Conservation (phyloP, 2,329 filamentous ascomycete genomes). For the Neoscytalidium dimidiatum region DNA sequence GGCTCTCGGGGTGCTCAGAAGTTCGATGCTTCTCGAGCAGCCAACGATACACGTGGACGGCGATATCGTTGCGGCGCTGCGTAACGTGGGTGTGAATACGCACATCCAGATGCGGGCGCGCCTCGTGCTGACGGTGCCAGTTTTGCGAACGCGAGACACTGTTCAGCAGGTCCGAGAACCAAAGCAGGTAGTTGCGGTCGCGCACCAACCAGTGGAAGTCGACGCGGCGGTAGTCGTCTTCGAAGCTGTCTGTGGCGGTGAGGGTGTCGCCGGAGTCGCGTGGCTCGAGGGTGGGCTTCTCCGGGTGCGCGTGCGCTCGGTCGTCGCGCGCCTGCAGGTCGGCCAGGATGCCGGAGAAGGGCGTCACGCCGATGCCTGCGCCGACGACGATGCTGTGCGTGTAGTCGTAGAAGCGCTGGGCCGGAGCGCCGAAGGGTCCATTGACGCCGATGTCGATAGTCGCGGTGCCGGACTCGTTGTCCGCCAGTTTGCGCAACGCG, state of each 20-base stretch:
- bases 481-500: conserved; percentile 48
- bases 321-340: conserved; percentile 49
- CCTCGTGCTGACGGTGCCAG: conserved; percentile 21
- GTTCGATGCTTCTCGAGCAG: conserved; percentile 60
- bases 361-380: conserved; percentile 53
- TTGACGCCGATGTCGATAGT: conserved; percentile 57
- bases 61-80: conserved; percentile 55
- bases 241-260: conserved; percentile 28
- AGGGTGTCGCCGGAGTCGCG: conserved; percentile 20
- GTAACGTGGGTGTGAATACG: conserved; percentile 60
- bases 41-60: conserved; percentile 58
- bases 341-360: conserved; percentile 58
- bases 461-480: conserved; percentile 34
- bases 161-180: conserved; percentile 61
- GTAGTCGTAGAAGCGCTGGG: conserved; percentile 61
- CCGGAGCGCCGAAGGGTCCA: conserved; percentile 60
- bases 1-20: conserved; percentile 52
- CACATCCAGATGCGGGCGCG: conserved; percentile 49
- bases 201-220: conserved; percentile 65
- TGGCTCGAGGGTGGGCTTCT: conserved; percentile 27
- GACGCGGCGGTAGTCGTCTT: conserved; percentile 49
- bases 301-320: background rate
- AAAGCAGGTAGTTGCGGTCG: conserved; percentile 57
- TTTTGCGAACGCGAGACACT: conserved; percentile 39
- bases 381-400: conserved; percentile 47